A percentile compares a stretch with the other conserved stretches of the same genome.
Evolutionary conservation across 495 filamentous ascomycete species (phyloP).

Genomic region (Penicillium canescens): DNA sequence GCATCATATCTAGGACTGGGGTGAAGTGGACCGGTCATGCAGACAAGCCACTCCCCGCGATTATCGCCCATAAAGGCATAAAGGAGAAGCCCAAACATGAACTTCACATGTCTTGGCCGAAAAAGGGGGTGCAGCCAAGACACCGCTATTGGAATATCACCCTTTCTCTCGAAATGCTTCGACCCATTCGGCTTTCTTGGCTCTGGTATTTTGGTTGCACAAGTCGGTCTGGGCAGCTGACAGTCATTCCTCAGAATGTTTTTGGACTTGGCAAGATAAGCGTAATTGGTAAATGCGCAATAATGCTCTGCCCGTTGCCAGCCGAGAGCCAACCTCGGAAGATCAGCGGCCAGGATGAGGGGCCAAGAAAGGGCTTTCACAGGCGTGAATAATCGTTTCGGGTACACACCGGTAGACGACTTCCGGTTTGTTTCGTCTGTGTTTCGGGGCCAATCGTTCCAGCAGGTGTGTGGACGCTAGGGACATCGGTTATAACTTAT

Average conservation of each 20-base stretch:
- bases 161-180: conserved; percentile 22
- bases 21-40: conserved; percentile 25
- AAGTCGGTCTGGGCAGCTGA: conserved; percentile 13
- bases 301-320: conserved; percentile 26
- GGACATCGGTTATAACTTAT: conserved; percentile 3
- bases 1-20: conserved; percentile 26
- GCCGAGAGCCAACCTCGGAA: conserved; percentile 37
- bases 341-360: conserved; percentile 40
- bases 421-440: conserved; percentile 15
- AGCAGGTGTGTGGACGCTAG: conserved; percentile 7
- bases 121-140: conserved; percentile 27
- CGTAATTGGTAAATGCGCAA: conserved; percentile 22
- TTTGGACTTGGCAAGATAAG: conserved; percentile 14
- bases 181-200: conserved; percentile 25
- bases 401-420: conserved; percentile 4
- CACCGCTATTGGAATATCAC: conserved; percentile 25
- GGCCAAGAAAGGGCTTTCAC: conserved; percentile 26
- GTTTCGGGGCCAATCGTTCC: conserved; percentile 11
- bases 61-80: conserved; percentile 18
- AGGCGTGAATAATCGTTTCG: conserved; percentile 16
- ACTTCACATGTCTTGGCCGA: conserved; percentile 28
- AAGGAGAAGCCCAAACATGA: conserved; percentile 20
- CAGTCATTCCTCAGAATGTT: conserved; percentile 20
- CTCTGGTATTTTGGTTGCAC: conserved; percentile 19
- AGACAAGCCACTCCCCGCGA: conserved; percentile 23